phyloP scores from a whole-genome alignment of 495 filamentous ascomycete species.

The Neurospora sp. region DNA sequence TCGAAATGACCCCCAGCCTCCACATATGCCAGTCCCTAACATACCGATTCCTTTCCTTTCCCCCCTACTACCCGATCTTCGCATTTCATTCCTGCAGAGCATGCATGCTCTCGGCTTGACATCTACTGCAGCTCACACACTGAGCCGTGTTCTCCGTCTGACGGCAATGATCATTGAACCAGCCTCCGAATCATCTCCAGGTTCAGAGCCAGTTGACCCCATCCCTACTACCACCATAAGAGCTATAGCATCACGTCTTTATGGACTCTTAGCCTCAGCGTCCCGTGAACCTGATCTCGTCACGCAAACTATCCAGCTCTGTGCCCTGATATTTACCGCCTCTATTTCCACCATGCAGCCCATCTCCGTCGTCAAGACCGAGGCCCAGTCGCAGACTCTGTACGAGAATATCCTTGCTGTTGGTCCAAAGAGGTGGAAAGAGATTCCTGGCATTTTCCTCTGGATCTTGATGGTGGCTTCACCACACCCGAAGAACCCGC shows the following conservation, averaged over 20 bases:
- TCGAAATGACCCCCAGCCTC: neutral
- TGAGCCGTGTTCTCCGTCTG: conserved; percentile 10
- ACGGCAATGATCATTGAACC: conserved; percentile 9
- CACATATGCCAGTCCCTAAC: neutral
- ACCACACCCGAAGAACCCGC: neutral
- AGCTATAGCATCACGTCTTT: neutral
- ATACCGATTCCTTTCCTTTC: neutral
- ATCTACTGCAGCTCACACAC: neutral
- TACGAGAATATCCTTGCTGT: conserved; percentile 2
- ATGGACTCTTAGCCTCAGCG: neutral
- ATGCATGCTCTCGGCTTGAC: neutral
- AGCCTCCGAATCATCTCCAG: neutral
- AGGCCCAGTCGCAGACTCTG: neutral
- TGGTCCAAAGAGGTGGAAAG: conserved; percentile 4
- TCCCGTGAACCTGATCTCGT: neutral
- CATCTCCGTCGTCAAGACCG: neutral
- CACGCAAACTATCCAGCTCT: conserved; percentile 2
- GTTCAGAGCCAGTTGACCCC: neutral
- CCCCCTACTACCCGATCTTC: neutral
- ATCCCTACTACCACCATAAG: neutral
- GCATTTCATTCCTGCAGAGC: neutral
- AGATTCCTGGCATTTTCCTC: conserved; percentile 15
- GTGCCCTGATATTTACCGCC: conserved; percentile 1
- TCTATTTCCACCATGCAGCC: neutral
- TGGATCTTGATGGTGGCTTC: conserved; percentile 14